phyloP scores from a whole-genome alignment of 164 flowering plant species.

The Saururus chinensis region DNA sequence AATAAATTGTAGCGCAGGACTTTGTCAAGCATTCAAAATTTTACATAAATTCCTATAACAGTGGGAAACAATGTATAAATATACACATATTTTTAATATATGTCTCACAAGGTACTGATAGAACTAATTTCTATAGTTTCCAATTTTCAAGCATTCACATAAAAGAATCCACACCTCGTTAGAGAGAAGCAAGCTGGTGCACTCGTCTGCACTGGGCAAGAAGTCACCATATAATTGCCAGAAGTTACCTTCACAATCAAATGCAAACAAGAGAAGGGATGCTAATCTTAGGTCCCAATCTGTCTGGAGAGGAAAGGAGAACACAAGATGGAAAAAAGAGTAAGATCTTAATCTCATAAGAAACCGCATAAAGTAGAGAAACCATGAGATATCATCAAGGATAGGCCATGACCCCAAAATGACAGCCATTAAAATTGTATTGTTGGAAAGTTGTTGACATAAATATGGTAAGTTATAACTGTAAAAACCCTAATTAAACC shows the following conservation, averaged over 20 bases:
- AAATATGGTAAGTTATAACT: too few relatives aligned
- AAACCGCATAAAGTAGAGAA: not conserved
- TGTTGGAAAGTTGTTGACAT: not conserved
- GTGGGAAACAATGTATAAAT: too few relatives aligned
- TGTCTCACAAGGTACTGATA: too few relatives aligned
- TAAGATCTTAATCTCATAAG: not conserved
- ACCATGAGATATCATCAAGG: not conserved
- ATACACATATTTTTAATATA: too few relatives aligned
- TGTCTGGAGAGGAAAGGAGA: constrained; percentile 44
- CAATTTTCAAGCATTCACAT: too few relatives aligned
- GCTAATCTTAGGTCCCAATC: constrained; percentile 98
- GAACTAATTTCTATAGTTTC: too few relatives aligned
- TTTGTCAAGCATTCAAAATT: too few relatives aligned
- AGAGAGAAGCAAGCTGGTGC: constrained; percentile 83
- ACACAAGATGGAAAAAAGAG: not conserved
- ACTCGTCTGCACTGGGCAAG: constrained; percentile 76
- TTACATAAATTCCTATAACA: too few relatives aligned
- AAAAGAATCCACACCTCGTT: constrained; percentile 43
- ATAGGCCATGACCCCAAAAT: not conserved
- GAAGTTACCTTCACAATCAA: constrained; percentile 79
- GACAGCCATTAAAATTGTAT: not conserved
- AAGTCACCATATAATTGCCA: constrained; percentile 96
- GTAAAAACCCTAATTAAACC: too few relatives aligned
- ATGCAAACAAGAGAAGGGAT: constrained; percentile 80
- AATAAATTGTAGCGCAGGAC: too few relatives aligned